Evolutionary conservation across 495 filamentous ascomycete genomes (phyloP).

Genomic region (Tuber aestivum): DNA sequence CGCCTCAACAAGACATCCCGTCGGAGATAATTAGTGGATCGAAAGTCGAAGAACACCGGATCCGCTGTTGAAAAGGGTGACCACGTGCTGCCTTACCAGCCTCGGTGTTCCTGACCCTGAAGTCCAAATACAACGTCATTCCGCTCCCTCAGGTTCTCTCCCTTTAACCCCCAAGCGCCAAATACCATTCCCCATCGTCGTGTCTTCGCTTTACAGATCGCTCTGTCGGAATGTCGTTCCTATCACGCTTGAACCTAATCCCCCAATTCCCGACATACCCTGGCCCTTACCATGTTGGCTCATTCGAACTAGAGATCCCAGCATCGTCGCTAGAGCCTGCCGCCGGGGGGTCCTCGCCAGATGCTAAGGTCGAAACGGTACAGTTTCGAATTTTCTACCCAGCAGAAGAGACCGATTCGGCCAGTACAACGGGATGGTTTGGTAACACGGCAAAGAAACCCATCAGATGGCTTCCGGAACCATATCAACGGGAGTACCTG

Average conservation of each 20-base stretch:
- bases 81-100: background rate
- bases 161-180: background rate
- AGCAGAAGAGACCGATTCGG: slow-evolving; percentile 45
- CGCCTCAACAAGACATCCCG: background rate
- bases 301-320: slow-evolving; percentile 68
- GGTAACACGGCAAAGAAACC: slow-evolving; percentile 31
- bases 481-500: slow-evolving; percentile 60
- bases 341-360: slow-evolving; percentile 45
- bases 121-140: background rate
- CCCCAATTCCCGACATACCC: slow-evolving; percentile 63
- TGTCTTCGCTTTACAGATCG: background rate
- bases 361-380: slow-evolving; percentile 55
- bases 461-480: slow-evolving; percentile 65
- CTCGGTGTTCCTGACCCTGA: background rate
- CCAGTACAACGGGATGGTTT: slow-evolving; percentile 19
- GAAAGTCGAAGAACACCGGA: background rate
- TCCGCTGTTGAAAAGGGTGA: background rate
- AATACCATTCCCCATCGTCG: slow-evolving; percentile 4
- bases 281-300: slow-evolving; percentile 68
- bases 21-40: background rate
- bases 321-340: slow-evolving; percentile 54
- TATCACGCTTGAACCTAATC: slow-evolving; percentile 42
- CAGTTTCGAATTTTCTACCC: slow-evolving; percentile 75
- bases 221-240: slow-evolving; percentile 23
- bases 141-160: background rate